Evolutionary conservation across 306 rosid genomes (phyloP), one percentile per base, ranked within the genome.

Genomic region (Ormosia semicastrata): DNA sequence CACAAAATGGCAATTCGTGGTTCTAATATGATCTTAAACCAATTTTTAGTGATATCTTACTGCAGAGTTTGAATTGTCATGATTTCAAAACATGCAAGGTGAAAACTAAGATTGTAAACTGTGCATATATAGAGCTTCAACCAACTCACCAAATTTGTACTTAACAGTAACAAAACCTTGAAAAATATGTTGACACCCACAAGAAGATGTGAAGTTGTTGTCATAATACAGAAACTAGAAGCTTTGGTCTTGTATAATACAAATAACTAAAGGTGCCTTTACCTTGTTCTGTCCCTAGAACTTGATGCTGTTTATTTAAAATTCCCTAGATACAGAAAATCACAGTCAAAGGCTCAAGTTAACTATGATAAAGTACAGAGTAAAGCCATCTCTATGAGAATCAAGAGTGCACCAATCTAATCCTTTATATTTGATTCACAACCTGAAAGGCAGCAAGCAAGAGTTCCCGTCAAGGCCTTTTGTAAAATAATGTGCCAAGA

Each of bases 381-480:
- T 49, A 47, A 60, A 64, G 64, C 30, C 32, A 33, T 15, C 63
- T 62, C 49, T 34, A 6, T 39, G 4, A 39, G 57, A 54, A 24
- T 6, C 76, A 67, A 77, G 66, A 32, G 13, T 34, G 24, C 43
- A 7, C 12, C 47, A 0, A 32, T 44, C 14, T 10, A 33, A 58
- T 71, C 18, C 52, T 77, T 41, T 4, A 47, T 54, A 8, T n/a
- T 69, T 33, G 36, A 30, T 58, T 79, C 39, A 57, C 43, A 69
- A 43, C 71, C 60, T 79, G 13, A 69, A 24, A 70, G 77, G 71
- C 50, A 2, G 40, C 40, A 88, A 73, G 75, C 57, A 37, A 7
- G 87, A 72, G 13, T 24, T 77, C 5, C 86, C 83, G 10, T 79
- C 91, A 18, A 83, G 46, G 0, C 87, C 83, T 54, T 82, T 70